A percentile compares a stretch with the other conserved stretches of the same genome.
phyloP scores from a whole-genome alignment of 805 yeast genomes.

The Starmerella apis region DNA sequence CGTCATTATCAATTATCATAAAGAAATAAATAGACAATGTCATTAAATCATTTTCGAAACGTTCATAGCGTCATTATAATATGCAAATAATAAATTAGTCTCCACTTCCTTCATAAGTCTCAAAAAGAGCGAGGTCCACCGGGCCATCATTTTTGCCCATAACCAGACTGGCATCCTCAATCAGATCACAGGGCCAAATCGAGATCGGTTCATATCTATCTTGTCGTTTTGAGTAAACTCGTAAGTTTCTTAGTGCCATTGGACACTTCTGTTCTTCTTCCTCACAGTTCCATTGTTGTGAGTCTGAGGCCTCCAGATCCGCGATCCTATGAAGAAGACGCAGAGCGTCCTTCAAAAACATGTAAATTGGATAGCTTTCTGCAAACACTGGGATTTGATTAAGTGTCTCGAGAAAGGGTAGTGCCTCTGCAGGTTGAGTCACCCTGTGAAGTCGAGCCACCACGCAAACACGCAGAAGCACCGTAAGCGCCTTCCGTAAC shows the following conservation, averaged over 20 bases:
- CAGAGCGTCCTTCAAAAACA: slow-evolving; percentile 18
- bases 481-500: slow-evolving; percentile 11
- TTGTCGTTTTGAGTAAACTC: slow-evolving; percentile 22
- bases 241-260: slow-evolving; percentile 19
- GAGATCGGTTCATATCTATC: slow-evolving; percentile 33
- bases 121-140: slow-evolving; percentile 45
- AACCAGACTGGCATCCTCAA: slow-evolving; percentile 46
- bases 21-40: not conserved
- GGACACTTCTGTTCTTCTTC: not conserved
- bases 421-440: slow-evolving; percentile 8
- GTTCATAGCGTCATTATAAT: not conserved
- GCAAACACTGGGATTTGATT: slow-evolving; percentile 17
- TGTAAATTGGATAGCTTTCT: slow-evolving; percentile 11
- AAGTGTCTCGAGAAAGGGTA: slow-evolving; percentile 11
- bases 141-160: slow-evolving; percentile 45
- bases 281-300: not conserved
- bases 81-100: slow-evolving; percentile 7
- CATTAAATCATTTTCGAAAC: not conserved
- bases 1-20: not conserved
- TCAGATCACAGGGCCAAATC: slow-evolving; percentile 44
- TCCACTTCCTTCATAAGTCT: slow-evolving; percentile 37
- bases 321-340: slow-evolving; percentile 15
- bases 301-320: not conserved
- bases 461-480: slow-evolving; percentile 17
- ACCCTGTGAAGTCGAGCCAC: slow-evolving; percentile 13